Evolutionary conservation across 345 rosid species (phyloP), one percentile per base, ranked within the genome.

Genomic region (Dimocarpus longan): DNA sequence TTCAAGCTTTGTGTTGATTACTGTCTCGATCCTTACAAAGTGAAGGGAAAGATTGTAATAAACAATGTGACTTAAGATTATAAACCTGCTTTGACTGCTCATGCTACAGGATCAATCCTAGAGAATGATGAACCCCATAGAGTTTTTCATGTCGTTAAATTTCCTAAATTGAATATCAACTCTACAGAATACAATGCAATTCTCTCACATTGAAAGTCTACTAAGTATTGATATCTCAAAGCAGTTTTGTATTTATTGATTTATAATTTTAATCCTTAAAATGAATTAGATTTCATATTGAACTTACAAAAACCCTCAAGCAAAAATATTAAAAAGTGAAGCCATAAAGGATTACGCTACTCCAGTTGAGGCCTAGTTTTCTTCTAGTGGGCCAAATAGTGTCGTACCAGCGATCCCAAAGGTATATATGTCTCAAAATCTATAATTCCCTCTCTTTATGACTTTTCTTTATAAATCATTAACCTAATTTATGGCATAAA

Each of bases 11-110:
- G 89, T 73, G 0, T 8, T 15, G 5, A 4, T 18, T 62, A 67
- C 11, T 86, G 88, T 57, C 50, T 89, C 26, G 71, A 86, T 65
- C 54, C 65, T 18, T 78, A 63, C 8, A 76, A 56, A 54, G 83
- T 87, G 12, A 85, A 81, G 26, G 89, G 84, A 32, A 85, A 84
- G 66, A 87, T 85, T 77, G 39, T 87, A 28, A 5, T 84, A 50
- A 86, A 89, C 32, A 79, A 81, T 63, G 1, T 0, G 0, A 0
- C 1, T 12, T 0, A 0, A 0, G 74, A 80, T 26, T 1, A 4
- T 0, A 7, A 9, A 1, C 80, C 32, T 52, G 82, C 85, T 78
- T 22, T 22, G 5, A 4, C 1, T 22, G 84, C 44, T 13, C 16
- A 89, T 19, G 82, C 79, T 24, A 46, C 57, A 59, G 89, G 92